Base-by-base conservation (phyloP, 1,284 basidiomycete genomes). In the Trichosporon sp. region DNA sequence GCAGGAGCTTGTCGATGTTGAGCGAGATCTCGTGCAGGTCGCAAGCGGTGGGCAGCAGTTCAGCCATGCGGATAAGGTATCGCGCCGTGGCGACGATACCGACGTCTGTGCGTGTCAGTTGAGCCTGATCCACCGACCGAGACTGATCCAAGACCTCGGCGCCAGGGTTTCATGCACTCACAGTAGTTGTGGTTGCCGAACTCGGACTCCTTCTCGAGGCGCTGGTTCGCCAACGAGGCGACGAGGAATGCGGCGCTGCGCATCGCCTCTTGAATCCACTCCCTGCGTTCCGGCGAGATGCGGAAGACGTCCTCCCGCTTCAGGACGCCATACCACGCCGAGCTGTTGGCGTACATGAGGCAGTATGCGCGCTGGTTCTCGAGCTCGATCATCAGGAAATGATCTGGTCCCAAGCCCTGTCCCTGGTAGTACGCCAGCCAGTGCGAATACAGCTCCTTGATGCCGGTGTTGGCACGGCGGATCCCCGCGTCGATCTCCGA, bases 381-480 rank as follows among this genome's bases (percentile, higher is more conserved):
- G 66, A 65, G 52, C 56, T 73, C 71, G 11, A 71, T 65, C 16
- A 66, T 62, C 33, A 73, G 56, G 40, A 73, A 63, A 46, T 73
- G 61, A 29, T 71, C 70, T 4, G 44, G 29, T 1, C 62, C 46
- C 19, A 66, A 37, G 19, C 60, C 56, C 13, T 59, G n/a, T 16
- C 32, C 32, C 66, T 67, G 25, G 33, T 71, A 73, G 37, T 70
- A 71, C 21, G 60, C 60, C 25, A 59, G 62, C 71, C 71, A 73
- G 27, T 67, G 56, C 5, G 57, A 60, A 46, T 70, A 66, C 59
- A 70, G 65, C 11, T 56, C 59, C 14, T 62, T 25, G 25, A 69
- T 65, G 9, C 64, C 69, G 4, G 60, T 59, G 40, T 73, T 69
- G 32, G 64, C 69, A 27, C 49, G 19, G 58, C 67, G 65, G 25